Conservation (phyloP, 495 filamentous ascomycete species). For the Daldinia vernicosa region DNA sequence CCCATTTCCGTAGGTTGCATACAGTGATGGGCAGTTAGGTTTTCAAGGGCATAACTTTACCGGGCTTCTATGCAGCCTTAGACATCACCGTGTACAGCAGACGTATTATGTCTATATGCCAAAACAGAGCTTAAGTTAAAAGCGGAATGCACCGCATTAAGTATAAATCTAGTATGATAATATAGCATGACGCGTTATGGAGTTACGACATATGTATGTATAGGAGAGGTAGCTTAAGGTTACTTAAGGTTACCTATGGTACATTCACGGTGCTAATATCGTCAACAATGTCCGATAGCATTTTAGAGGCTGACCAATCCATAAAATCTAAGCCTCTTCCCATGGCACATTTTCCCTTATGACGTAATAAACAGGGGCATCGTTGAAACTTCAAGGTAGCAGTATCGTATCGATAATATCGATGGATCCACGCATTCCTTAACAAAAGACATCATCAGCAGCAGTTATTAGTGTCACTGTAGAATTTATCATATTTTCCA, state of each 20-base stretch:
- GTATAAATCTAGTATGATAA: no score
- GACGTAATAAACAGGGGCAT: conserved; percentile 29
- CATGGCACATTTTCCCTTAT: conserved; percentile 10
- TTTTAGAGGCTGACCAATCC: conserved; percentile 37
- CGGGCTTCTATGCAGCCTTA: conserved; percentile 11
- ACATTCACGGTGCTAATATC: neutral
- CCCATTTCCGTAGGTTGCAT: conserved; percentile 1
- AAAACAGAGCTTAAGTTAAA: conserved; percentile 8
- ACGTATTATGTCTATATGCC: neutral
- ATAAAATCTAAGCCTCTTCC: neutral
- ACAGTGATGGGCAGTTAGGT: neutral
- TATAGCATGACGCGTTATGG: neutral
- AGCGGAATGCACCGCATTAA: conserved; percentile 16
- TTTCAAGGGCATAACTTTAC: conserved; percentile 11
- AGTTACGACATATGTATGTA: neutral
- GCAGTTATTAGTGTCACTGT: neutral
- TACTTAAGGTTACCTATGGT: no score
- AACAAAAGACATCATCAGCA: neutral
- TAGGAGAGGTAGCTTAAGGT: conserved; percentile 14
- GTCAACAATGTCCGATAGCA: conserved; percentile 11
- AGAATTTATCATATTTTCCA: neutral
- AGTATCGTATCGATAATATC: conserved; percentile 17
- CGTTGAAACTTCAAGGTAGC: conserved; percentile 12
- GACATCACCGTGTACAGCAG: neutral
- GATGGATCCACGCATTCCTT: conserved; percentile 20